These are phyloP conservation scores for Dendrocalamus sinicus DNA, from an alignment of 176 grass and related monocot genomes.

Conservation along the genomic window DNA sequence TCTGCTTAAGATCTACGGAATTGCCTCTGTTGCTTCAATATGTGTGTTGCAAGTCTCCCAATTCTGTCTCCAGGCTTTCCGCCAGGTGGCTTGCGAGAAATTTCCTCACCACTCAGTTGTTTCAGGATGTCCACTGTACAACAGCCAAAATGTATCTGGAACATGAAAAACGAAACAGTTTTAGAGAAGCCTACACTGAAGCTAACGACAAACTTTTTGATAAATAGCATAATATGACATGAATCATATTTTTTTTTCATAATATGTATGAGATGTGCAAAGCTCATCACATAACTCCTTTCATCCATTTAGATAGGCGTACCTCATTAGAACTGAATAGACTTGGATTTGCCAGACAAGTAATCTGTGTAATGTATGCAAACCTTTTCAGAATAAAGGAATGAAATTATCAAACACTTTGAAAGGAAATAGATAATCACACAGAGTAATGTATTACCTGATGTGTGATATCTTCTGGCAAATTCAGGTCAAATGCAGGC, in stretches of 20 bases:
- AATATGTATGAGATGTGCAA: neutral
- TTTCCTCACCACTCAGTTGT: constrained; percentile 91
- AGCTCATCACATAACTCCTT: constrained; percentile 27
- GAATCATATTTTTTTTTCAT: neutral
- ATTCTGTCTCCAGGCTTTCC: constrained; percentile 63
- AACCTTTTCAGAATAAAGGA: constrained; percentile 32
- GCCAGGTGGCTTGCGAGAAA: constrained; percentile 65
- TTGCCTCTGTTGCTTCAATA: constrained; percentile 84
- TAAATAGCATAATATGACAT: neutral
- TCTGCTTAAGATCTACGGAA: constrained; percentile 23
- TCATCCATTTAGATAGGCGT: constrained; percentile 4
- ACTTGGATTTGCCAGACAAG: constrained; percentile 80
- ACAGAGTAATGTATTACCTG: constrained; percentile 61
- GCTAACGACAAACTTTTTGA: neutral
- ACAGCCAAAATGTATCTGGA: constrained; percentile 80
- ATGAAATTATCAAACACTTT: constrained; percentile 5
- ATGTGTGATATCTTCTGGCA: constrained; percentile 59
- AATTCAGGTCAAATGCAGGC: constrained; percentile 75
- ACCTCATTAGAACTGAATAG: constrained; percentile 93
- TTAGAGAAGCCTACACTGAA: constrained; percentile 1
- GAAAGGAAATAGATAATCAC: neutral
- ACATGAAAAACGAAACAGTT: constrained; percentile 41
- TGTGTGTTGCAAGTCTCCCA: constrained; percentile 72
- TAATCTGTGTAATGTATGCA: constrained; percentile 67
- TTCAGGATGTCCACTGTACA: constrained; percentile 93